Conservation (phyloP, 345 rosid genomes). For the Excoecaria cochinchinensis region DNA sequence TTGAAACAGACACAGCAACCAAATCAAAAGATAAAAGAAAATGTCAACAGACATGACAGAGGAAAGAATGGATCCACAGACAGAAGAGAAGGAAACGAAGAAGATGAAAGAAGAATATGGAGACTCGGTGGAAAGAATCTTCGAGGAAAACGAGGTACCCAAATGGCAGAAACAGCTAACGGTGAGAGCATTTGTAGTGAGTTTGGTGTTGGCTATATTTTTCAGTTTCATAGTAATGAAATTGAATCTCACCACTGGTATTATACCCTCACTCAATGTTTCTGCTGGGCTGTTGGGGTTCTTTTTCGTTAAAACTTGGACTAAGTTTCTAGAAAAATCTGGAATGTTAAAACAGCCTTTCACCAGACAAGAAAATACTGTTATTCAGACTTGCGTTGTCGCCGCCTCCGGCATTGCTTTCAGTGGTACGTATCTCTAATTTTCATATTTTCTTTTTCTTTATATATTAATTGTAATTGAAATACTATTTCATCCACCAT, state of each 20-base stretch:
- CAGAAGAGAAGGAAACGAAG: background rate
- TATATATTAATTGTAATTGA: background rate
- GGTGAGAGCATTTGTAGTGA: slow-evolving; percentile 55
- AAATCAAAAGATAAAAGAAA: background rate
- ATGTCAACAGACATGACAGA: background rate
- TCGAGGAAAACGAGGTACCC: slow-evolving; percentile 49
- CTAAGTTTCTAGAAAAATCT: slow-evolving; percentile 43
- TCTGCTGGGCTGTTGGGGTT: slow-evolving; percentile 74
- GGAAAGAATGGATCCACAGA: background rate
- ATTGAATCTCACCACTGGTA: slow-evolving; percentile 67
- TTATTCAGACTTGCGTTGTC: slow-evolving; percentile 76
- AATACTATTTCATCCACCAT: no score
- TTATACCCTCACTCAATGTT: slow-evolving; percentile 71
- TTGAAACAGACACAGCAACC: background rate
- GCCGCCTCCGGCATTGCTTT: slow-evolving; percentile 81
- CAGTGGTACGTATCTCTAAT: slow-evolving; percentile 41
- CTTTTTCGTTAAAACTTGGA: slow-evolving; percentile 68
- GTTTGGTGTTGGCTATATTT: slow-evolving; percentile 52
- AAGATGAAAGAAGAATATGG: slow-evolving; percentile 2
- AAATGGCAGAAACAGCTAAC: slow-evolving; percentile 68
- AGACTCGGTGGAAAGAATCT: slow-evolving; percentile 50
- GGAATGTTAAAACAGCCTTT: slow-evolving; percentile 53
- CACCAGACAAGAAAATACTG: slow-evolving; percentile 77
- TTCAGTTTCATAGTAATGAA: slow-evolving; percentile 74
- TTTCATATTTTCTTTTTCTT: background rate